Conservation (phyloP, 495 filamentous ascomycete species). For the Hypoxylon lienhwacheense region DNA sequence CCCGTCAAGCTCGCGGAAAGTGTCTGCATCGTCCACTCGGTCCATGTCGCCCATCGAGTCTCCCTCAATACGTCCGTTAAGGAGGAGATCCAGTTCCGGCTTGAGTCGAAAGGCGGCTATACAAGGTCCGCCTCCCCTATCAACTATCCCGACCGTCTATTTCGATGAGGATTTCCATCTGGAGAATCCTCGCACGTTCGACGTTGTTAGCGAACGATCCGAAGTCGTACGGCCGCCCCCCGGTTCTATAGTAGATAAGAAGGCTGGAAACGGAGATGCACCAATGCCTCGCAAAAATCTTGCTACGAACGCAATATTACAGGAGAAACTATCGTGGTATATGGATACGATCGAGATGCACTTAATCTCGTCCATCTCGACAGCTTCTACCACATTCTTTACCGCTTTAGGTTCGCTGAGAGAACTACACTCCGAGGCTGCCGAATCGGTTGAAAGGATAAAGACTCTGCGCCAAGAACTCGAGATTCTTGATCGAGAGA, state of each 20-base stretch:
- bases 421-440: constrained; percentile 89
- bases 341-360: constrained; percentile 99
- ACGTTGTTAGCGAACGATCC: constrained; percentile 93
- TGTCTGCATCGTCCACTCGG: constrained; percentile 51
- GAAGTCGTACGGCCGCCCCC: constrained; percentile 78
- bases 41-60: constrained; percentile 57
- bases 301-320: constrained; percentile 96
- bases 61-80: constrained; percentile 41
- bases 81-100: constrained; percentile 54
- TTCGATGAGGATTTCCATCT: constrained; percentile 95
- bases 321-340: constrained; percentile 99
- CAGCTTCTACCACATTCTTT: constrained; percentile 94
- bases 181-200: constrained; percentile 95
- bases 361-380: constrained; percentile 93
- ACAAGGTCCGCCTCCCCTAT: constrained; percentile 77
- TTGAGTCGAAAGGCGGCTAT: constrained; percentile 49
- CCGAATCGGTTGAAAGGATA: constrained; percentile 86
- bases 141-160: constrained; percentile 89
- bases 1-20: constrained; percentile 44
- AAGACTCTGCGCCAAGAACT: constrained; percentile 78
- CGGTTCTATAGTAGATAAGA: constrained; percentile 57
- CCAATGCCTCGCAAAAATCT: constrained; percentile 77
- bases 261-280: constrained; percentile 62
- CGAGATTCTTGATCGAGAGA: constrained; percentile 76
- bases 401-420: constrained; percentile 87